Evolutionary conservation across 306 rosid species (phyloP), one percentile per base, ranked within the genome.

Genomic region (Cicer yamashitae): DNA sequence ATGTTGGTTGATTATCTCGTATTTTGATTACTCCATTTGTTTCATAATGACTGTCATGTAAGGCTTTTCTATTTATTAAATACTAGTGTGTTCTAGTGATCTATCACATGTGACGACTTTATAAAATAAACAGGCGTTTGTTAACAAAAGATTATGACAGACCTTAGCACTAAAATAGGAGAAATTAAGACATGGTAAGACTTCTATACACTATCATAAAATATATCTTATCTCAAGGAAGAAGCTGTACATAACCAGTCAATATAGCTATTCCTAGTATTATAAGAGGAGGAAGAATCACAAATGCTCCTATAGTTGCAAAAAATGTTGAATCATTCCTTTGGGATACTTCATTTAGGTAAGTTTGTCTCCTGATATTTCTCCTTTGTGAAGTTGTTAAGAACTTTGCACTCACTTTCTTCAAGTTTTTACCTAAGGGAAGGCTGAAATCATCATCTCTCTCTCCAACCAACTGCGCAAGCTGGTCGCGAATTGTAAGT

Each of bases 161-260:
- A 45, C 50, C 12, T 45, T 45, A 18, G 13, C 34, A 56, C 13
- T 18, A 8, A 8, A 56, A 56, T 7, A 12, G 7, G 25, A 5
- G 67, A 7, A 61, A 57, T 20, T 10, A 57, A 57, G 40, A 7
- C n/a, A 60, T 60, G 44, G 6, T 12, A 12, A 62, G 2, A 14
- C n/a, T 37, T 61, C 7, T 62, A 62, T 62, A 7, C 6, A 39
- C 12, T 34, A 30, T 60, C 60, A 38, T 53, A 37, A 14, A 58
- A 54, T 46, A 63, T 47, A 66, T 45, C 20, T 12, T 59, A 72
- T 68, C 43, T 91, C 86, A 93, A 13, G 98, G 98, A 80, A 91
- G 85, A 84, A 93, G 96, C 77, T 94, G 97, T 70, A 92, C 99
- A 89, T 92, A 89, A 59, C 99, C 97, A 9, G 96, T 94, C 75